Conservation (phyloP, 176 grass and related monocot species). For the Lolium rigidum region DNA sequence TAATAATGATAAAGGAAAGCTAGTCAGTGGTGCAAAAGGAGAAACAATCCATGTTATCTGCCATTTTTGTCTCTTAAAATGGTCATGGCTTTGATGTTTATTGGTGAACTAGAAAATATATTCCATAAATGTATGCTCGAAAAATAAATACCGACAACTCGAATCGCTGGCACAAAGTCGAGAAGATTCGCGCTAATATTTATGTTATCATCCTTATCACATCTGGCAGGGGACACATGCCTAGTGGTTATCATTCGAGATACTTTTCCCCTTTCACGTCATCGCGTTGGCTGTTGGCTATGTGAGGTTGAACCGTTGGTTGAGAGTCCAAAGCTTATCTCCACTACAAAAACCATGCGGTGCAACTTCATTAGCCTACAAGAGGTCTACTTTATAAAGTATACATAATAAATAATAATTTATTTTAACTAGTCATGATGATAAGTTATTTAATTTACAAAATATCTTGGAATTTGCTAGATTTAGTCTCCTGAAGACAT, state of each 20-base stretch:
- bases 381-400: not conserved
- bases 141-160: not conserved
- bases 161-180: conserved; percentile 10
- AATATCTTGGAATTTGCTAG: not conserved
- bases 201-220: conserved; percentile 33
- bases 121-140: not conserved
- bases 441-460: conserved; percentile 1
- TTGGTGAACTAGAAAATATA: not conserved
- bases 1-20: not conserved
- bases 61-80: not conserved
- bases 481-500: not conserved
- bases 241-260: not conserved
- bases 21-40: not conserved
- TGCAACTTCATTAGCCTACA: not conserved
- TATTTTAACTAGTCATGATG: not conserved
- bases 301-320: not conserved
- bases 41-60: not conserved
- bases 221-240: not conserved
- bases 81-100: not conserved
- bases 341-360: not conserved
- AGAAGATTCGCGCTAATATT: not conserved
- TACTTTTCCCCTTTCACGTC: not conserved
- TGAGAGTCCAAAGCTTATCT: conserved; percentile 6
- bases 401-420: not conserved
- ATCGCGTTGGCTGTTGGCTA: not conserved